Percentiles rank a stretch among this genome's conserved stretches.
Evolutionary conservation across 148 eudicot species (phyloP).

Genomic region (Salicornia ramosissima): DNA sequence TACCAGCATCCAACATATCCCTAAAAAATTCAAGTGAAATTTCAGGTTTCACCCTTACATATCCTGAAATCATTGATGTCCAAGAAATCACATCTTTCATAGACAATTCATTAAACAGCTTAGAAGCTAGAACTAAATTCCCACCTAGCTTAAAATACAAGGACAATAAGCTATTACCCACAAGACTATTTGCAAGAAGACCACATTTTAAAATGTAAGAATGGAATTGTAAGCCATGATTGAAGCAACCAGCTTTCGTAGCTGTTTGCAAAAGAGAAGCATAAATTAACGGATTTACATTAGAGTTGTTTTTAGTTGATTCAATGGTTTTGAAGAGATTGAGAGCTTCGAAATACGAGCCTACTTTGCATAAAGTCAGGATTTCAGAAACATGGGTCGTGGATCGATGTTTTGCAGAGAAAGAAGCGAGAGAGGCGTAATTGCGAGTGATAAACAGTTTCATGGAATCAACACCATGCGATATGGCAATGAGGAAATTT

Average conservation of each 20-base stretch:
- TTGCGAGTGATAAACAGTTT: neutral
- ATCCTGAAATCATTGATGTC: slow-evolving; percentile 77
- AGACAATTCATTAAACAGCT: slow-evolving; percentile 45
- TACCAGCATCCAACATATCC: slow-evolving; percentile 55
- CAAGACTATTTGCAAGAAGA: slow-evolving; percentile 47
- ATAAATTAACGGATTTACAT: slow-evolving; percentile 47
- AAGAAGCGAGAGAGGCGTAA: neutral
- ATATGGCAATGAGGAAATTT: no score
- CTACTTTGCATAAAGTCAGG: slow-evolving; percentile 48
- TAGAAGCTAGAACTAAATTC: slow-evolving; percentile 34
- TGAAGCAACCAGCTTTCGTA: slow-evolving; percentile 38
- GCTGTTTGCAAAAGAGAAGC: slow-evolving; percentile 66
- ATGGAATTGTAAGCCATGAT: slow-evolving; percentile 61
- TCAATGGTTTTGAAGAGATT: slow-evolving; percentile 32
- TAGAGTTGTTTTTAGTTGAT: slow-evolving; percentile 19
- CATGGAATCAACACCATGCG: slow-evolving; percentile 8
- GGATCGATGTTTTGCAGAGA: neutral
- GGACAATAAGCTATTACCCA: slow-evolving; percentile 71
- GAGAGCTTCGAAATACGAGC: slow-evolving; percentile 42
- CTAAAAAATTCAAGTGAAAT: slow-evolving; percentile 38
- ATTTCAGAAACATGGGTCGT: slow-evolving; percentile 33
- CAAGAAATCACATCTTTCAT: slow-evolving; percentile 76
- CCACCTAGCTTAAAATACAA: slow-evolving; percentile 59
- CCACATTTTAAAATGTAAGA: slow-evolving; percentile 54
- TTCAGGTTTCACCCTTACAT: slow-evolving; percentile 40